Evolutionary conservation across 441 rosid genomes (phyloP).

Genomic region (Euphorbia neoarborescens): DNA sequence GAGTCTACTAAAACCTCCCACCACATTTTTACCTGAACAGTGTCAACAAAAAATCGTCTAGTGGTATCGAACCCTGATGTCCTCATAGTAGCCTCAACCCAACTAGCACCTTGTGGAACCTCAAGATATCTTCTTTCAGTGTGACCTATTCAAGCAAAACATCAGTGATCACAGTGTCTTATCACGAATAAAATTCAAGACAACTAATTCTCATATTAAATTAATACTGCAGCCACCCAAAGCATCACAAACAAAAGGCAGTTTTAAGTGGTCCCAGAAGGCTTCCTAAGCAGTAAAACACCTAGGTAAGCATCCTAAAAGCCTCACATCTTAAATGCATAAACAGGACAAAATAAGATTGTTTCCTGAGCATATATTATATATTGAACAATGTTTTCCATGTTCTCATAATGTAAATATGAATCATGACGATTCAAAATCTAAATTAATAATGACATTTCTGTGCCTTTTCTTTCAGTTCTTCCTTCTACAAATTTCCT

Average conservation of each 20-base stretch:
- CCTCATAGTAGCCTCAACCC: constrained; percentile 95
- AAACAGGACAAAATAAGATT: not conserved
- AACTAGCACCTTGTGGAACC: constrained; percentile 80
- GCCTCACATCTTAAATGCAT: not conserved
- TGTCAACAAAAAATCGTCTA: constrained; percentile 71
- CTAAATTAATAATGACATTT: not conserved
- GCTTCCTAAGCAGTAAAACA: not conserved
- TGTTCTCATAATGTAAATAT: not conserved
- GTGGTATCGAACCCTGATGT: constrained; percentile 82
- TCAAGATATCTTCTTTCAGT: constrained; percentile 84
- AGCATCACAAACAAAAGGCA: not conserved
- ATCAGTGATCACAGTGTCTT: constrained; percentile 14
- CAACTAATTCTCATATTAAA: not conserved
- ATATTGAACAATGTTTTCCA: not conserved
- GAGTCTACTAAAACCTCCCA: constrained; percentile 17
- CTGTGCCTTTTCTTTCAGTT: not conserved
- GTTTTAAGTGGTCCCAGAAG: not conserved
- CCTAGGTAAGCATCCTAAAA: not conserved
- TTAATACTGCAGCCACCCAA: not conserved
- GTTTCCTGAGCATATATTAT: not conserved
- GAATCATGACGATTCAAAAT: not conserved
- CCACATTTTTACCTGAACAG: constrained; percentile 62
- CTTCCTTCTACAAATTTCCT: not conserved
- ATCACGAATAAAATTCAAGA: not conserved
- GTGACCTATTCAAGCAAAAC: constrained; percentile 45